These are phyloP conservation scores for Boletus insuetus DNA, from an alignment of 768 basidiomycete species.

Conservation along the genomic window DNA sequence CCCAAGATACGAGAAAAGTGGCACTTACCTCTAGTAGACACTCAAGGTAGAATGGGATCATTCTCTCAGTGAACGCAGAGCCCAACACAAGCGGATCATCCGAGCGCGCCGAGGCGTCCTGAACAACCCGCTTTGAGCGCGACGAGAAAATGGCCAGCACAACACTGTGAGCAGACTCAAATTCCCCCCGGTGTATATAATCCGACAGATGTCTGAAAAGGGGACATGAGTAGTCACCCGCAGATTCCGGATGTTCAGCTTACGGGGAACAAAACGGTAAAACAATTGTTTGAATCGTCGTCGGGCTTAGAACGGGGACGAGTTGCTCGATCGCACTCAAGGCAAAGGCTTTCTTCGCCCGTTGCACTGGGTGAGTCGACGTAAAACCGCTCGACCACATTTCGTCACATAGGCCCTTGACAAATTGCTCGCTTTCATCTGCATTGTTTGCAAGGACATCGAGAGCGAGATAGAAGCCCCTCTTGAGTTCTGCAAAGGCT, in stretches of 20 bases:
- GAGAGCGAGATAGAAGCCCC: slow-evolving; percentile 71
- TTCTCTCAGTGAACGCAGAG: slow-evolving; percentile 45
- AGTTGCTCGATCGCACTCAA: slow-evolving; percentile 80
- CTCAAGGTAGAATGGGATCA: slow-evolving; percentile 72
- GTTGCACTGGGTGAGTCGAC: slow-evolving; percentile 23
- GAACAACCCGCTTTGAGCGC: slow-evolving; percentile 41
- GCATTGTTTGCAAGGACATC: slow-evolving; percentile 58
- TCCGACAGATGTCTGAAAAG: slow-evolving; percentile 56
- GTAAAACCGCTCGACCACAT: slow-evolving; percentile 24
- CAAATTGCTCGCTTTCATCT: slow-evolving; percentile 38
- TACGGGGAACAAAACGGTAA: slow-evolving; percentile 67
- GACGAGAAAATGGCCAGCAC: slow-evolving; percentile 71
- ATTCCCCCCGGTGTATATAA: slow-evolving; percentile 64
- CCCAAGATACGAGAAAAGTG: not conserved
- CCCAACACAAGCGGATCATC: slow-evolving; percentile 18
- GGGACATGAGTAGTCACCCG: not conserved
- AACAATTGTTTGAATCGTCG: slow-evolving; percentile 52
- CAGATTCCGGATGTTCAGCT: slow-evolving; percentile 26
- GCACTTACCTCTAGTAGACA: slow-evolving; percentile 65
- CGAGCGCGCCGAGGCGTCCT: slow-evolving; percentile 3
- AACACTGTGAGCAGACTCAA: slow-evolving; percentile 84
- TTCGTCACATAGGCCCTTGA: slow-evolving; percentile 35
- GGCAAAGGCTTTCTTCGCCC: slow-evolving; percentile 54
- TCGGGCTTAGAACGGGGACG: slow-evolving; percentile 54
- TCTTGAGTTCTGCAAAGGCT: slow-evolving; percentile 70